Conservation (phyloP, 106 monocot species). For the Posidonia australis region DNA sequence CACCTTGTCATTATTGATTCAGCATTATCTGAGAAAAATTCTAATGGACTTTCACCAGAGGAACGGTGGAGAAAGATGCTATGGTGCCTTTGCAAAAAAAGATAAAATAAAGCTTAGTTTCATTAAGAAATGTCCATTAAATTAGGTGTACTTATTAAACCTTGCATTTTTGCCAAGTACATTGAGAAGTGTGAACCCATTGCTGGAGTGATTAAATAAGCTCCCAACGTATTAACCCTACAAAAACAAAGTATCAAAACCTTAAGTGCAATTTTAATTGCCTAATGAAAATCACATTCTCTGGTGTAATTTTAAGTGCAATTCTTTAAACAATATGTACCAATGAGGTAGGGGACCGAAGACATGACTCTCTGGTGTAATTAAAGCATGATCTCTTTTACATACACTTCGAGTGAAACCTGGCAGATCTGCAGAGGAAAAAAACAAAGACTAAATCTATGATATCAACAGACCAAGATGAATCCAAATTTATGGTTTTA, state of each 20-base stretch:
- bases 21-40: too few relatives aligned
- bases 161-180: constrained; percentile 92
- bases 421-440: constrained; percentile 60
- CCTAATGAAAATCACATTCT: neutral
- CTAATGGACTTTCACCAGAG: neutral
- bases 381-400: constrained; percentile 73
- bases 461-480: constrained; percentile 28
- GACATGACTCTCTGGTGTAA: constrained; percentile 92
- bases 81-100: neutral
- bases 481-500: neutral
- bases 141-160: constrained; percentile 15
- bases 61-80: neutral
- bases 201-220: constrained; percentile 80
- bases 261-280: neutral
- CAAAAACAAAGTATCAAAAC: neutral
- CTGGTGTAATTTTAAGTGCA: too few relatives aligned
- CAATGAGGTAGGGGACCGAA: constrained; percentile 82
- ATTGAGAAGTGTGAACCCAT: constrained; percentile 86
- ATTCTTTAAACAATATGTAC: constrained; percentile 21
- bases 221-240: constrained; percentile 80
- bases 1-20: too few relatives aligned
- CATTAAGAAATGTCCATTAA: neutral
- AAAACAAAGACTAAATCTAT: neutral
- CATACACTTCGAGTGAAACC: constrained; percentile 86
- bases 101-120: neutral